These are phyloP conservation scores for Penicillium verrucosum DNA, from an alignment of 2,329 filamentous ascomycete species.

Conservation along the genomic window DNA sequence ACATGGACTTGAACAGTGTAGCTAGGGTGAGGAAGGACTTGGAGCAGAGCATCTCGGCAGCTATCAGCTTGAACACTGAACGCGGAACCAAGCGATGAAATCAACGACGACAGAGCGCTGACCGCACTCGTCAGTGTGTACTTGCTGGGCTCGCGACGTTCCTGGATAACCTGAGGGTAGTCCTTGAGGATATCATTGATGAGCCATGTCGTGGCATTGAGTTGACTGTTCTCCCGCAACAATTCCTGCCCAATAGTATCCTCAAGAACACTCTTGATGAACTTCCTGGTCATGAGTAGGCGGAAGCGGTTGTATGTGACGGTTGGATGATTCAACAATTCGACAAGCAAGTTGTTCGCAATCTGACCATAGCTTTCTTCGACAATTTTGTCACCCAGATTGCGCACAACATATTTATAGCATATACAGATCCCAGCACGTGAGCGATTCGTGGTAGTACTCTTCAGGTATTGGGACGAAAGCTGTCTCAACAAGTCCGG, in stretches of 20 bases:
- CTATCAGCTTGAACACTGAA: slow-evolving; percentile 73
- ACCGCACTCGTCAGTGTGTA: slow-evolving; percentile 76
- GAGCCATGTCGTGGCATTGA: slow-evolving; percentile 74
- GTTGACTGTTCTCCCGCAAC: slow-evolving; percentile 83
- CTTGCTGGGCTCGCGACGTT: slow-evolving; percentile 84
- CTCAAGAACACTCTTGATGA: slow-evolving; percentile 78
- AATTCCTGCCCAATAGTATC: slow-evolving; percentile 77
- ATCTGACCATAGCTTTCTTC: slow-evolving; percentile 80
- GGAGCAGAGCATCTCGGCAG: slow-evolving; percentile 81
- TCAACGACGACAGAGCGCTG: slow-evolving; percentile 73
- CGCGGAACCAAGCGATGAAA: slow-evolving; percentile 77
- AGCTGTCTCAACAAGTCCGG: slow-evolving; percentile 74
- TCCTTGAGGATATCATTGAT: slow-evolving; percentile 90
- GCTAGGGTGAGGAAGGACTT: slow-evolving; percentile 89
- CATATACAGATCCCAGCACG: slow-evolving; percentile 82
- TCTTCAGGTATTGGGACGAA: slow-evolving; percentile 74
- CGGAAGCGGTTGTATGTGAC: slow-evolving; percentile 85
- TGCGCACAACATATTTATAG: slow-evolving; percentile 76
- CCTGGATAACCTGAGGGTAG: slow-evolving; percentile 84
- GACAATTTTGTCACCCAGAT: slow-evolving; percentile 76
- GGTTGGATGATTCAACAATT: slow-evolving; percentile 71
- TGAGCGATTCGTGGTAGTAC: slow-evolving; percentile 73
- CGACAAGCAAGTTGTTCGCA: slow-evolving; percentile 73
- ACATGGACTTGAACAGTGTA: slow-evolving; percentile 94
- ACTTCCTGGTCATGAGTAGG: slow-evolving; percentile 77